Evolutionary conservation across 257 asterid genomes (phyloP).

Genomic region (Fraxinus pennsylvanica): DNA sequence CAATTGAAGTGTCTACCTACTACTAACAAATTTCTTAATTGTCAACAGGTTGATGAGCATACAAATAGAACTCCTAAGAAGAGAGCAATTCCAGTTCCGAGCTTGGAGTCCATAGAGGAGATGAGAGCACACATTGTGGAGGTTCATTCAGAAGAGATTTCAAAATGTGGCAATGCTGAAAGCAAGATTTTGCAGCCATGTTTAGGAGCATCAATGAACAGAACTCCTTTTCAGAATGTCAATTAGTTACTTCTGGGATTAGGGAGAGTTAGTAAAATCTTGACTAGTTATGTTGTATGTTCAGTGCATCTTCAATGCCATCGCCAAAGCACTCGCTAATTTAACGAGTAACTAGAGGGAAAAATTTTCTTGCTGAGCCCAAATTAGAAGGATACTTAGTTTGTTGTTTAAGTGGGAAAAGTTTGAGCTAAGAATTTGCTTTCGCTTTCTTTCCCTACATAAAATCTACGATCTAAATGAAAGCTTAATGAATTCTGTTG

Average conservation of each 20-base stretch:
- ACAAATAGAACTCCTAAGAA: slow-evolving; percentile 56
- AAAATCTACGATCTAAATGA: too few species aligned
- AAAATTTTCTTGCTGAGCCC: not conserved
- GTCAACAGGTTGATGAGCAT: slow-evolving; percentile 60
- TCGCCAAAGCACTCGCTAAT: slow-evolving; percentile 27
- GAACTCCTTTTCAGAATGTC: slow-evolving; percentile 70
- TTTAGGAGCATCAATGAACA: slow-evolving; percentile 32
- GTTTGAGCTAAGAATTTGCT: too few species aligned
- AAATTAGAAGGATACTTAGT: not conserved
- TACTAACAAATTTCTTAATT: not conserved
- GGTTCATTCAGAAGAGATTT: slow-evolving; percentile 31
- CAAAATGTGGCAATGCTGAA: slow-evolving; percentile 31
- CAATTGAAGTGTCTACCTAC: not conserved
- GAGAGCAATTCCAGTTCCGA: slow-evolving; percentile 50
- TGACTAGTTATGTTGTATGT: slow-evolving; percentile 27
- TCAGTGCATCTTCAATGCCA: not conserved
- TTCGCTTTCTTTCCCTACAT: too few species aligned
- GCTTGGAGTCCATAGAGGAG: slow-evolving; percentile 62
- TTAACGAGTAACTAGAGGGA: slow-evolving; percentile 26
- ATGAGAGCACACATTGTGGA: slow-evolving; percentile 47
- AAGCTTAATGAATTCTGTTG: too few species aligned
- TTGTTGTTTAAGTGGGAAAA: not conserved
- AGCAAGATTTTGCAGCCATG: slow-evolving; percentile 38
- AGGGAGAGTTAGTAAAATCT: not conserved
- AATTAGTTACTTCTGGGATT: slow-evolving; percentile 26